phyloP scores from a whole-genome alignment of 805 yeast genomes.

The Ogataea wickerhamii region DNA sequence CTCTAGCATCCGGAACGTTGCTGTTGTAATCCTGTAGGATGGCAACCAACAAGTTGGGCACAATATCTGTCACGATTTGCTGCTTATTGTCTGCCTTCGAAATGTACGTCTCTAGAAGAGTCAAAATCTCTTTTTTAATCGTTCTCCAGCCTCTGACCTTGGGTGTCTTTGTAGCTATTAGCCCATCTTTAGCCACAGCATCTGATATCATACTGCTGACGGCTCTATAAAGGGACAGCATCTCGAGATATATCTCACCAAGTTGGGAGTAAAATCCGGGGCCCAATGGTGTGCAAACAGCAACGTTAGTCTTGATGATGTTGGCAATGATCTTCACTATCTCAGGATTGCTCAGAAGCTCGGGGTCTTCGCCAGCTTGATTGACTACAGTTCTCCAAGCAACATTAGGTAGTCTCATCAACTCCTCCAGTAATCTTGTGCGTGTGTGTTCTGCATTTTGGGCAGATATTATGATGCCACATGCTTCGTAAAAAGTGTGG shows the following conservation, averaged over 20 bases:
- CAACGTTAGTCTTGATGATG: conserved; percentile 89
- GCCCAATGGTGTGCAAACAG: conserved; percentile 93
- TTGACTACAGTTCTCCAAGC: conserved; percentile 92
- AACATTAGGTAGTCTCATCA: conserved; percentile 88
- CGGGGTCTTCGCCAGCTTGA: conserved; percentile 81
- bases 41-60: conserved; percentile 78
- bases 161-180: conserved; percentile 91
- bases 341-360: conserved; percentile 68
- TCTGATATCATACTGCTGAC: conserved; percentile 83
- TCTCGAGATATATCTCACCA: conserved; percentile 79
- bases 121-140: conserved; percentile 88
- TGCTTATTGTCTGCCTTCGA: conserved; percentile 82
- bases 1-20: conserved; percentile 94
- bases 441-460: conserved; percentile 68
- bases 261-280: conserved; percentile 87
- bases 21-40: conserved; percentile 84
- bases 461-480: conserved; percentile 89
- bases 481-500: conserved; percentile 96
- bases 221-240: conserved; percentile 85
- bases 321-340: conserved; percentile 91
- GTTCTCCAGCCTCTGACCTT: conserved; percentile 94
- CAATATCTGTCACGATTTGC: conserved; percentile 76
- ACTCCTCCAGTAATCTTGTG: conserved; percentile 65
- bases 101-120: conserved; percentile 83
- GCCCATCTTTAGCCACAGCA: conserved; percentile 74